phyloP scores from a whole-genome alignment of 2,329 filamentous ascomycete genomes.

The Bipolaris sorokiniana region DNA sequence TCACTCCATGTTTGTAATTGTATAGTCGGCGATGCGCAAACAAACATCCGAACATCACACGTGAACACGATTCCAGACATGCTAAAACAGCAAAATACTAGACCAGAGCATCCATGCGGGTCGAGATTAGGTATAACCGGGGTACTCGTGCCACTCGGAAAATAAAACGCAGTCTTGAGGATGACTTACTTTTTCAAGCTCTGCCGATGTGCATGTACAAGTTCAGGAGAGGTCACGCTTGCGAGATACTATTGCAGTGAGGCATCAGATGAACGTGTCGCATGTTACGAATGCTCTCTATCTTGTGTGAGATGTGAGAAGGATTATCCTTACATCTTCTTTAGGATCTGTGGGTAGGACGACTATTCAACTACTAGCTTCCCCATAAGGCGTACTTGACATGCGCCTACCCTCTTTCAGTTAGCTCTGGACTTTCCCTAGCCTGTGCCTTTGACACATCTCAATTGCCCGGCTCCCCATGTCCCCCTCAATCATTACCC shows the following conservation, averaged over 20 bases:
- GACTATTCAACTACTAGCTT: not conserved
- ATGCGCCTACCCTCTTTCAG: slow-evolving; percentile 12
- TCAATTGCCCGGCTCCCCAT: slow-evolving; percentile 4
- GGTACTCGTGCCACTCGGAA: too few relatives aligned
- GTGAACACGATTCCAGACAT: not conserved
- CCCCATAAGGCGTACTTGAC: slow-evolving; percentile 18
- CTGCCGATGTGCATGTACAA: not conserved
- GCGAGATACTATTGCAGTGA: not conserved
- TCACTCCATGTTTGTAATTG: not conserved
- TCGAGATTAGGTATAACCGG: too few relatives aligned
- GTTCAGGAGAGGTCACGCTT: not conserved
- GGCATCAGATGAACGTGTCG: too few relatives aligned
- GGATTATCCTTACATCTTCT: not conserved
- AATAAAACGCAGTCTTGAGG: too few relatives aligned
- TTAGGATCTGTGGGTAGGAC: too few relatives aligned
- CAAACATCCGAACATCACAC: not conserved
- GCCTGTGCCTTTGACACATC: slow-evolving; percentile 1
- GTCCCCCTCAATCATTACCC: not conserved
- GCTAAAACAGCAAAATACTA: not conserved
- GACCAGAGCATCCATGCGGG: too few relatives aligned
- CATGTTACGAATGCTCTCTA: not conserved
- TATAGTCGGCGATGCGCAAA: not conserved
- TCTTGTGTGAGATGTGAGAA: not conserved
- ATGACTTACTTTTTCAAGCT: too few relatives aligned
- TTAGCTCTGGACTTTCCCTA: slow-evolving; percentile 3